Percentiles rank a stretch among this genome's conserved stretches.
These are phyloP conservation scores for Senecio squalidus DNA, from an alignment of 140 eudicot genomes.

Conservation along the genomic window DNA sequence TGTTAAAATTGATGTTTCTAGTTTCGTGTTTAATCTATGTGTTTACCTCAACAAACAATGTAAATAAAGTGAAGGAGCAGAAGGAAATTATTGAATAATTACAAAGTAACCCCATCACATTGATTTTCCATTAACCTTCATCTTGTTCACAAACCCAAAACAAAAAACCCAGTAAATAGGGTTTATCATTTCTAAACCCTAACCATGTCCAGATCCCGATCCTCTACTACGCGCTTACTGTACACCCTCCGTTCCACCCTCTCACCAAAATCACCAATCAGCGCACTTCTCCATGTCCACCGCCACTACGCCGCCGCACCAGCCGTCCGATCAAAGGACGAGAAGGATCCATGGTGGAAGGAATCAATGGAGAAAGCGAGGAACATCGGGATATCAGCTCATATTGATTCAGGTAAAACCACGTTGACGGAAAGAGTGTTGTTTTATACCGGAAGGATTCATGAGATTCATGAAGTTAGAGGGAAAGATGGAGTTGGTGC, in stretches of 20 bases:
- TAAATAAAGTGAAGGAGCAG: neutral
- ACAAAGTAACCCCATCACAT: constrained; percentile 6
- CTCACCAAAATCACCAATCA: constrained; percentile 31
- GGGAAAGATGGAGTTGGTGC: constrained; percentile 99
- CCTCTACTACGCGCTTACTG: constrained; percentile 59
- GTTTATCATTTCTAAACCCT: constrained; percentile 39
- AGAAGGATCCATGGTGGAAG: constrained; percentile 75
- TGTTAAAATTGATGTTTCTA: too few species aligned
- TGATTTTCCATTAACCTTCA: constrained; percentile 3
- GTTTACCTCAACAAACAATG: too few species aligned
- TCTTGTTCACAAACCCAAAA: neutral
- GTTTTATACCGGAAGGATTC: constrained; percentile 87
- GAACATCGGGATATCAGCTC: constrained; percentile 94
- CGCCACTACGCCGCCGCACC: constrained; percentile 64
- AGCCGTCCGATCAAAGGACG: constrained; percentile 59
- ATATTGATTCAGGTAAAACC: constrained; percentile 93
- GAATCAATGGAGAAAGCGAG: constrained; percentile 77
- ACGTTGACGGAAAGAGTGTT: constrained; percentile 85
- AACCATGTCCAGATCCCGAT: constrained; percentile 65
- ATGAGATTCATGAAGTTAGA: constrained; percentile 94
- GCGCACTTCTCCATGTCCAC: constrained; percentile 65
- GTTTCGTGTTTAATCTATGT: too few species aligned
- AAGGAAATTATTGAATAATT: constrained; percentile 1
- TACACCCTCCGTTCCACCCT: constrained; percentile 54
- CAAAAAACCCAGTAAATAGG: constrained; percentile 29